A percentile compares a stretch with the other conserved stretches of the same genome.
phyloP scores from a whole-genome alignment of 805 yeast genomes.

The Candida corydali region DNA sequence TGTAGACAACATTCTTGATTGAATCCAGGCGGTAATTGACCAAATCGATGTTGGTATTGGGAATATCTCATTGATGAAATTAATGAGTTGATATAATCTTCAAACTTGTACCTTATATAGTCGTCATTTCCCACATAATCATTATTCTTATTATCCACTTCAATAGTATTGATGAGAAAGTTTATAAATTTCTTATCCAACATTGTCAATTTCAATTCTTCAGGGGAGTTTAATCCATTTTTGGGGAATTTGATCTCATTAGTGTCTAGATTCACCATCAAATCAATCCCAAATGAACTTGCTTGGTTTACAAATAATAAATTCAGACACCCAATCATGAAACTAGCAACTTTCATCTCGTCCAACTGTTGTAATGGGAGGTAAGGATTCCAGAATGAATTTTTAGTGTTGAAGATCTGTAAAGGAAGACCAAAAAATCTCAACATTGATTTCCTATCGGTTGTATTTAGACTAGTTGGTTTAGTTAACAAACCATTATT shows the following conservation, averaged over 20 bases:
- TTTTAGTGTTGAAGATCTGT: slow-evolving; percentile 72
- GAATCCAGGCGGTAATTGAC: slow-evolving; percentile 41
- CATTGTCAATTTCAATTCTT: slow-evolving; percentile 27
- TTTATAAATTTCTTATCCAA: slow-evolving; percentile 76
- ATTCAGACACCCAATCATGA: slow-evolving; percentile 84
- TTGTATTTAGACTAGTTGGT: slow-evolving; percentile 67
- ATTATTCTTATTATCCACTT: slow-evolving; percentile 26
- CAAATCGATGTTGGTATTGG: slow-evolving; percentile 44
- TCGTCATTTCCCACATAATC: slow-evolving; percentile 59
- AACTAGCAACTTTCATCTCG: slow-evolving; percentile 63
- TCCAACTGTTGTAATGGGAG: slow-evolving; percentile 90
- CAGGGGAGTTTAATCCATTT: slow-evolving; percentile 20
- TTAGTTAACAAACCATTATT: slow-evolving; percentile 47
- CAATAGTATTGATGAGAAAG: slow-evolving; percentile 30
- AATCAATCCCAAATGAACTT: slow-evolving; percentile 57
- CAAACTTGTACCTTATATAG: slow-evolving; percentile 80
- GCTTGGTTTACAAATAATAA: slow-evolving; percentile 66
- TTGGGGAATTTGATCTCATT: slow-evolving; percentile 43
- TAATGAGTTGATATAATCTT: slow-evolving; percentile 80
- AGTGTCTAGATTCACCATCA: slow-evolving; percentile 69
- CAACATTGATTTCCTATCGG: slow-evolving; percentile 73
- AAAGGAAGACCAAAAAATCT: slow-evolving; percentile 85
- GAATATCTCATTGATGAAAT: slow-evolving; percentile 68
- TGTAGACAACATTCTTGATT: slow-evolving; percentile 21
- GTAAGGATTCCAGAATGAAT: slow-evolving; percentile 89